Evolutionary conservation across 371 early-diverging fungal species (phyloP), one percentile per base, ranked within the genome.

Genomic region (Dichotomocladium elegans): DNA sequence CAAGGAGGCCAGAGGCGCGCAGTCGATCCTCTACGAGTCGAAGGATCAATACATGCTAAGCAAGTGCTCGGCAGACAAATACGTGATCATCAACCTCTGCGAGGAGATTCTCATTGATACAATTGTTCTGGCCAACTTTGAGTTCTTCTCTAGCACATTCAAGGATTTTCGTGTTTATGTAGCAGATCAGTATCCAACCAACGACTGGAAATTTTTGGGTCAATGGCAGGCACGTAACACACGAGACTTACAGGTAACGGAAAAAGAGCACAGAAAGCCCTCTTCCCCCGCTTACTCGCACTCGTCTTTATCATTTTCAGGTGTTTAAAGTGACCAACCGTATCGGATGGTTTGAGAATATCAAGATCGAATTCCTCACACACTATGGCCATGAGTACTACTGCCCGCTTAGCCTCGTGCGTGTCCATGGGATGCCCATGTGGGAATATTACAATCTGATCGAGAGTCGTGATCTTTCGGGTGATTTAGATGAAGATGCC

Each of bases 1-100:
- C 70, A 83, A 82, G 27, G 93, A 87, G 44, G 91, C 95, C 7
- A 88, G 87, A 31, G 85, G 88, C 11, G 76, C 91, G 12, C 85
- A 83, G 3, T 76, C 92, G 0, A 94, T 99, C 40, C 68, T 99
- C 21, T 83, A 84, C 57, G 87, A 92, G 41, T 88, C 82, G 66
- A 95, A 94, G 55, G 98, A 97, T 61, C 72, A 83, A 51, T 99
- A 99, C 70, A 86, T 99, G 90, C 77, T 96, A 22, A 95, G 93
- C 74, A 77, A 82, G 58, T 99, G 99, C 69, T 59, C 79, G 1
- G 84, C 84, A 8, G 63, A 79, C 25, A 92, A 92, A 58, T 93
- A 83, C 70, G 86, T 97, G 2, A 85, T 92, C 9, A 82, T 97
- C 24, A 95, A 96, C 67, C 75, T 99, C 2, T 99, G 99, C 63